phyloP scores from a whole-genome alignment of 495 filamentous ascomycete species.

The Penicillium dipodomyicola region DNA sequence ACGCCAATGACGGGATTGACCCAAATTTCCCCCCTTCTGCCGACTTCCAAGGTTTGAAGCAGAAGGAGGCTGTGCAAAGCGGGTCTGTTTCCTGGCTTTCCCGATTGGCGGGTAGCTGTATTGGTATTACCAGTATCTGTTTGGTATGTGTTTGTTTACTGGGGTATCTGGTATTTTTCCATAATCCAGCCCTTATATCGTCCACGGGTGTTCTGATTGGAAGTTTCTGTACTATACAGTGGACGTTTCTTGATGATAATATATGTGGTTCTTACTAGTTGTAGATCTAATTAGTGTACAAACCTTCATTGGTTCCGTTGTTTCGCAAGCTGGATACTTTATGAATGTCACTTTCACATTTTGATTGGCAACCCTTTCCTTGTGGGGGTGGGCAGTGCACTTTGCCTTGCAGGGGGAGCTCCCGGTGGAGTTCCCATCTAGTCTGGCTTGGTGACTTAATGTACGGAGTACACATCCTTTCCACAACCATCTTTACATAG shows the following conservation, averaged over 20 bases:
- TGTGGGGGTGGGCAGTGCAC: slow-evolving; percentile 32
- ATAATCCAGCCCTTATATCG: background rate
- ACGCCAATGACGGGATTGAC: slow-evolving; percentile 23
- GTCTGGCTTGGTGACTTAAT: background rate
- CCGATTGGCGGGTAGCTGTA: slow-evolving; percentile 25
- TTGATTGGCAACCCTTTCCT: slow-evolving; percentile 21
- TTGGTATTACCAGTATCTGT: slow-evolving; percentile 19
- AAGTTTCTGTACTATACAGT: background rate
- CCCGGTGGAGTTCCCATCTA: slow-evolving; percentile 21
- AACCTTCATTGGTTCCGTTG: background rate
- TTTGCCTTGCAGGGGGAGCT: slow-evolving; percentile 28
- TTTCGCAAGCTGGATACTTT: background rate
- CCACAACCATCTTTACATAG: slow-evolving; percentile 2
- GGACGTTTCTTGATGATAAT: too few relatives aligned
- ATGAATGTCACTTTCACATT: background rate
- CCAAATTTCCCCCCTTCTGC: slow-evolving; percentile 18
- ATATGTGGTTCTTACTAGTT: background rate
- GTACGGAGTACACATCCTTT: background rate
- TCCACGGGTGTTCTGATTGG: too few relatives aligned
- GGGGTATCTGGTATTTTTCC: slow-evolving; percentile 1
- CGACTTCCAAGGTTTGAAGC: slow-evolving; percentile 27
- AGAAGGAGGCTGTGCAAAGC: slow-evolving; percentile 37
- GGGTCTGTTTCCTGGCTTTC: slow-evolving; percentile 26
- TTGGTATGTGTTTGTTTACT: slow-evolving; percentile 15
- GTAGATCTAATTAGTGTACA: background rate